phyloP scores from a whole-genome alignment of 1,284 basidiomycete genomes.

The Laetiporus sulphureus region DNA sequence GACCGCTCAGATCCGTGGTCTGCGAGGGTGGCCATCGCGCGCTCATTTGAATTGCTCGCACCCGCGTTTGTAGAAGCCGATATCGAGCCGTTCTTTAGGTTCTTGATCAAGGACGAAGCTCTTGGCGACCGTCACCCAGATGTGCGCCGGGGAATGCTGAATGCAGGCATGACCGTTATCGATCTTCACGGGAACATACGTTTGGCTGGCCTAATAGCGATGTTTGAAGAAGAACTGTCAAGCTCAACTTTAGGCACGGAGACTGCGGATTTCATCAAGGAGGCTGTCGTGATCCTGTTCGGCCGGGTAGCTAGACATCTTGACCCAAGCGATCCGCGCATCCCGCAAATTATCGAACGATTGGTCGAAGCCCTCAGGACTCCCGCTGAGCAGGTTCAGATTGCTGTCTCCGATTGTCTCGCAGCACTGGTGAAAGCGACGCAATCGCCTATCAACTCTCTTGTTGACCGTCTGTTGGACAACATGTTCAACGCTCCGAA shows the following conservation, averaged over 20 bases:
- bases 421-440: constrained; percentile 81
- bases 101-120: constrained; percentile 81
- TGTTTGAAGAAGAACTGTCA: constrained; percentile 81
- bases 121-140: constrained; percentile 83
- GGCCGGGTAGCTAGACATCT: constrained; percentile 92
- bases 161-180: constrained; percentile 77
- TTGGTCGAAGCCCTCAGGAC: constrained; percentile 90
- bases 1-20: constrained; percentile 92
- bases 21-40: constrained; percentile 73
- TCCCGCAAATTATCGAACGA: constrained; percentile 85
- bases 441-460: constrained; percentile 51
- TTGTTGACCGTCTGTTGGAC: constrained; percentile 75
- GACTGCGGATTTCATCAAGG: constrained; percentile 83
- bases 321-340: constrained; percentile 66
- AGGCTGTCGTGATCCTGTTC: constrained; percentile 92
- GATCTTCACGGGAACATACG: constrained; percentile 78
- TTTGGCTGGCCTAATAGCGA: constrained; percentile 72
- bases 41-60: constrained; percentile 66
- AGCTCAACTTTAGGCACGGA: constrained; percentile 60
- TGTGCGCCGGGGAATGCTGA: constrained; percentile 85
- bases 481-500: constrained; percentile 76
- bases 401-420: constrained; percentile 93
- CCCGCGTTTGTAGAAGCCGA: constrained; percentile 60
- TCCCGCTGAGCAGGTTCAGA: constrained; percentile 94
- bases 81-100: constrained; percentile 80